Evolutionary conservation across 768 basidiomycete genomes (phyloP).

Genomic region (Lactifluus rugatus): DNA sequence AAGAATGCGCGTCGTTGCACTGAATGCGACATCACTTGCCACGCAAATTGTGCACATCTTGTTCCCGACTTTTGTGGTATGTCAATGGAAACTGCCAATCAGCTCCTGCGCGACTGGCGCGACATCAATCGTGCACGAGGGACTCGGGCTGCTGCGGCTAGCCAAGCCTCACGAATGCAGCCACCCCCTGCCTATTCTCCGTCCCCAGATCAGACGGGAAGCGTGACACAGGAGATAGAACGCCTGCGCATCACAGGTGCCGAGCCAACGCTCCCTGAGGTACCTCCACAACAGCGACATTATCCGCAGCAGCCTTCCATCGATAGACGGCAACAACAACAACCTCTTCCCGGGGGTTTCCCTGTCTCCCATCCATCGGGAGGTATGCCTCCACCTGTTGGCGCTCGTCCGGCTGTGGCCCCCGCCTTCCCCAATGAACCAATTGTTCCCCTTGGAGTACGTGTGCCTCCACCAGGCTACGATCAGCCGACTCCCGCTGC

Average conservation of each 20-base stretch:
- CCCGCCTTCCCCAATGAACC: conserved; percentile 30
- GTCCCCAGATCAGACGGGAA: conserved; percentile 22
- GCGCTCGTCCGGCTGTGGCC: conserved; percentile 30
- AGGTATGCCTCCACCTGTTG: conserved; percentile 27
- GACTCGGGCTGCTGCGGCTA: conserved; percentile 34
- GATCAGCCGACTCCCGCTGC: conserved; percentile 11
- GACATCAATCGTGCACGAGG: conserved; percentile 75
- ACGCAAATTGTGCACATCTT: conserved; percentile 94
- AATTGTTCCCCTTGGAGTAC: conserved; percentile 23
- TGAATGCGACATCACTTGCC: conserved; percentile 94
- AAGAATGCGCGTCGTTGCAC: conserved; percentile 95
- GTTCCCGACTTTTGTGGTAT: conserved; percentile 99
- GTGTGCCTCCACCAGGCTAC: conserved; percentile 11
- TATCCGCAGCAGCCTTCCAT: conserved; percentile 19
- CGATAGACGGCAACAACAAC: conserved; percentile 19
- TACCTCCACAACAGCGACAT: conserved; percentile 21
- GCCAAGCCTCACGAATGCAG: conserved; percentile 27
- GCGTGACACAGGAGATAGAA: conserved; percentile 22
- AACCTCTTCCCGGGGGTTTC: conserved; percentile 19
- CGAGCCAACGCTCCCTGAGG: conserved; percentile 21
- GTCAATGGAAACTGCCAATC: conserved; percentile 99
- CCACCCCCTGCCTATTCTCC: conserved; percentile 28
- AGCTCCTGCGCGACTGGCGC: conserved; percentile 79
- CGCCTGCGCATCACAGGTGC: conserved; percentile 18
- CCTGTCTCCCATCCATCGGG: conserved; percentile 21